These are phyloP conservation scores for Allomyces arbusculus DNA, from an alignment of 192 early-diverging fungal genomes.

Conservation along the genomic window DNA sequence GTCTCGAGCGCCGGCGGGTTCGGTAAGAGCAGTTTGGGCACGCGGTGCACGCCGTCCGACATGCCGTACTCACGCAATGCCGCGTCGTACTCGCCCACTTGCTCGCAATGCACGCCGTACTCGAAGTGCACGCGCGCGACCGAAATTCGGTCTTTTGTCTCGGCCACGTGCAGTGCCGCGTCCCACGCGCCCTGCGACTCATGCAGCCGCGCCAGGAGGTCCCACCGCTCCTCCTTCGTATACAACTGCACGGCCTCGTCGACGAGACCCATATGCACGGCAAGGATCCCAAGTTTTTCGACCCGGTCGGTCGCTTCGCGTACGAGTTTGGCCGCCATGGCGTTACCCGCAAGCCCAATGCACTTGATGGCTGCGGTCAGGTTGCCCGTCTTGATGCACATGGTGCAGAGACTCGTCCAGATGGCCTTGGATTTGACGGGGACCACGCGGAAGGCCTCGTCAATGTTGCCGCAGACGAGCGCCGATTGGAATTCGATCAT, in stretches of 20 bases:
- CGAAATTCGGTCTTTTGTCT: slow-evolving; percentile 17
- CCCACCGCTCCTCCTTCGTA: slow-evolving; percentile 9
- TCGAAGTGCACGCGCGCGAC: slow-evolving; percentile 21
- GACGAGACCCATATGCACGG: slow-evolving; percentile 7
- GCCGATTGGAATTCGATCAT: slow-evolving; percentile 28
- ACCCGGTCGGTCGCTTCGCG: not conserved
- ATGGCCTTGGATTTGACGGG: slow-evolving; percentile 3
- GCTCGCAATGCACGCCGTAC: slow-evolving; percentile 20
- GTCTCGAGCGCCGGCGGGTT: slow-evolving; percentile 7
- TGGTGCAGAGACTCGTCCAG: slow-evolving; percentile 25
- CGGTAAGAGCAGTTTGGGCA: slow-evolving; percentile 3
- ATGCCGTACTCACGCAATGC: no score
- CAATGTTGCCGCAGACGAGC: slow-evolving; percentile 23
- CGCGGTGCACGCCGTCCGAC: slow-evolving; percentile 13
- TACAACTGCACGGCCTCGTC: slow-evolving; percentile 19
- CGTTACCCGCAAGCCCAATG: slow-evolving; percentile 22
- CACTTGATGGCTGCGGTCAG: slow-evolving; percentile 18
- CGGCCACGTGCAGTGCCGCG: slow-evolving; percentile 21
- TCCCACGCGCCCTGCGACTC: slow-evolving; percentile 18
- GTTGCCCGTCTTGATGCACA: slow-evolving; percentile 23
- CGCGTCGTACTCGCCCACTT: slow-evolving; percentile 15
- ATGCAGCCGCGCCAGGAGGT: slow-evolving; percentile 7
- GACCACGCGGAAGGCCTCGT: slow-evolving; percentile 21
- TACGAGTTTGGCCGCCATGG: slow-evolving; percentile 9
- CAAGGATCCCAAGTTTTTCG: not conserved